A percentile compares a stretch with the other conserved stretches of the same genome.
phyloP scores from a whole-genome alignment of 306 rosid species.

The Ochetophila trinervis region DNA sequence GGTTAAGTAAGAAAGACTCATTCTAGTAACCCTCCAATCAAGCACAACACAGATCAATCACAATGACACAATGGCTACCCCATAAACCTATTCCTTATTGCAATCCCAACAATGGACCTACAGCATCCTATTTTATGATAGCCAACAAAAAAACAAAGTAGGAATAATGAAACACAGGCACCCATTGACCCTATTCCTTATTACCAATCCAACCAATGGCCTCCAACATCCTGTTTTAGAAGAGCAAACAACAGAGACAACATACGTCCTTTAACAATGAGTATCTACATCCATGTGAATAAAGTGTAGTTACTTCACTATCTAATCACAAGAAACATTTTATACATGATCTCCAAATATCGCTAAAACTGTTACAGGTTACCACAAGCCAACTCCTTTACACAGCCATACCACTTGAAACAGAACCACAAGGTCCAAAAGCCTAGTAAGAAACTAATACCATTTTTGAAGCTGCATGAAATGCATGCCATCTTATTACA shows the following conservation, averaged over 20 bases:
- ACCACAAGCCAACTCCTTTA: neutral
- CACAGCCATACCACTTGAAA: neutral
- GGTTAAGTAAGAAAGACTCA: neutral
- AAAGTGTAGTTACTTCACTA: neutral
- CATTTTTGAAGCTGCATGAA: neutral
- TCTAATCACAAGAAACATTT: neutral
- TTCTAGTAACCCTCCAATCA: neutral
- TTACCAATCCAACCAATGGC: neutral
- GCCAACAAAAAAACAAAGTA: neutral
- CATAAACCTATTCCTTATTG: too few relatives aligned
- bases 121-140: too few relatives aligned
- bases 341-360: neutral
- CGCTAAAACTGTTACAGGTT: neutral
- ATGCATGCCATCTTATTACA: neutral
- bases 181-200: neutral
- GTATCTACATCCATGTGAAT: too few relatives aligned
- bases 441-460: neutral
- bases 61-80: too few relatives aligned
- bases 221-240: neutral
- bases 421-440: neutral
- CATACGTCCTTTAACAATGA: too few relatives aligned
- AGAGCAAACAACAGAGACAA: neutral
- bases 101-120: too few relatives aligned
- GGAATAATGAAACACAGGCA: neutral
- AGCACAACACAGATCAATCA: neutral